A percentile compares a stretch with the other conserved stretches of the same genome.
Conservation (phyloP, 2,329 filamentous ascomycete genomes). For the Sarocladium brachiariae region DNA sequence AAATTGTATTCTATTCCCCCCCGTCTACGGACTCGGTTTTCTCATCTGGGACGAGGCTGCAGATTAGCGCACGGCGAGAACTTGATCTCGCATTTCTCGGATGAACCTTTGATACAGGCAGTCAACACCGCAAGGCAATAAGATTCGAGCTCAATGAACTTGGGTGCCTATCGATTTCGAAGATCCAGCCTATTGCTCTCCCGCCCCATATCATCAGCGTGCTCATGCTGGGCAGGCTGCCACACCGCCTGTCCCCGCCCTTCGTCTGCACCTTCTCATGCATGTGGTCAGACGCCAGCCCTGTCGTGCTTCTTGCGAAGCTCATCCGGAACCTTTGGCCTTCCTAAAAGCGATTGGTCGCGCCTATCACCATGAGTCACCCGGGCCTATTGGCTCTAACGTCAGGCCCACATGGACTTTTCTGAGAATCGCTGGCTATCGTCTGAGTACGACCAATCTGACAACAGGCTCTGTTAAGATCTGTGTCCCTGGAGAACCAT, state of each 20-base stretch:
- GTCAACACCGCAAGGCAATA: no score
- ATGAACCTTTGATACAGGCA: no score
- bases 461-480: background rate
- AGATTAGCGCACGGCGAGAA: no score
- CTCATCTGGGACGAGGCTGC: no score
- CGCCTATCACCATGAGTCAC: background rate
- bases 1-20: no score
- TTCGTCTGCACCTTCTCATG: background rate
- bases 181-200: no score
- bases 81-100: no score
- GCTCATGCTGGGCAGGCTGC: background rate
- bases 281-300: slow-evolving; percentile 3
- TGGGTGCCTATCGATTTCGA: no score
- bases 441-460: no score
- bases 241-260: background rate
- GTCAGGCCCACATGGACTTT: background rate
- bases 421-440: background rate
- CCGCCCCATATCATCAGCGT: background rate
- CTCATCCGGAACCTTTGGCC: background rate
- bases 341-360: slow-evolving; percentile 3
- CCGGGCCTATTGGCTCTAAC: background rate
- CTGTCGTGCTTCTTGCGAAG: background rate
- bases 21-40: no score
- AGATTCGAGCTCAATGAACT: no score
- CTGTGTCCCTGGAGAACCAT: background rate